Evolutionary conservation across 345 rosid species (phyloP).

Genomic region (Hypericum androsaemum): DNA sequence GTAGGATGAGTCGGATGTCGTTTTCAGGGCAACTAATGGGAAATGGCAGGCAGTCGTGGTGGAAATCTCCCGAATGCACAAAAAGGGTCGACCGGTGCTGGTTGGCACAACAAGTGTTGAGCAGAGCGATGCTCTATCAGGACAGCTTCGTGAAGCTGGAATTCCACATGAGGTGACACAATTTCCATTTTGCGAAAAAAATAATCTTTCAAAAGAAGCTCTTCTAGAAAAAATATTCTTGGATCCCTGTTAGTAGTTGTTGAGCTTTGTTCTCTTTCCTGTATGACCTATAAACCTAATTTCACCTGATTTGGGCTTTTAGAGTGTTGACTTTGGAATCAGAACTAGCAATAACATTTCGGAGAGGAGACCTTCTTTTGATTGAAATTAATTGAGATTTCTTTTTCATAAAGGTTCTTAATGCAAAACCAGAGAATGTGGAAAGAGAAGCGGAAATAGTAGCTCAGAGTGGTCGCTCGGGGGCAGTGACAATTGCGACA

Average conservation of each 20-base stretch:
- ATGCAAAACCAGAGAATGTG: slow-evolving; percentile 98
- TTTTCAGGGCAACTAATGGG: slow-evolving; percentile 78
- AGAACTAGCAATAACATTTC: neutral
- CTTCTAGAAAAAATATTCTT: neutral
- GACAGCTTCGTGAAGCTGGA: slow-evolving; percentile 67
- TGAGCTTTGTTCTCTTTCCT: neutral
- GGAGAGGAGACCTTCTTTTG: neutral
- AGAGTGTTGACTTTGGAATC: neutral
- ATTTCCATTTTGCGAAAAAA: no score
- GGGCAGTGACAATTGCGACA: slow-evolving; percentile 96
- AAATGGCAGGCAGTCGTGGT: slow-evolving; percentile 96
- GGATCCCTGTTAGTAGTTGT: neutral
- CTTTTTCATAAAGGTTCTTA: slow-evolving; percentile 59
- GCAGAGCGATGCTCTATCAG: slow-evolving; percentile 87
- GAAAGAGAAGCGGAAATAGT: slow-evolving; percentile 99
- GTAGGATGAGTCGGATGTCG: slow-evolving; percentile 97
- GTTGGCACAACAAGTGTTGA: slow-evolving; percentile 99
- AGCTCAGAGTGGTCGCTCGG: slow-evolving; percentile 96
- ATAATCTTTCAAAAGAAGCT: neutral
- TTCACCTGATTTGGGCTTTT: no score
- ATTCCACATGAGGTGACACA: slow-evolving; percentile 80
- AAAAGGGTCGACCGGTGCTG: slow-evolving; percentile 86
- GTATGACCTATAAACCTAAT: neutral
- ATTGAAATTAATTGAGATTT: slow-evolving; percentile 10
- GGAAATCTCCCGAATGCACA: slow-evolving; percentile 91